Conservation (phyloP, 371 early-diverging fungal species). For the Batrachochytrium dendrobatidis region DNA sequence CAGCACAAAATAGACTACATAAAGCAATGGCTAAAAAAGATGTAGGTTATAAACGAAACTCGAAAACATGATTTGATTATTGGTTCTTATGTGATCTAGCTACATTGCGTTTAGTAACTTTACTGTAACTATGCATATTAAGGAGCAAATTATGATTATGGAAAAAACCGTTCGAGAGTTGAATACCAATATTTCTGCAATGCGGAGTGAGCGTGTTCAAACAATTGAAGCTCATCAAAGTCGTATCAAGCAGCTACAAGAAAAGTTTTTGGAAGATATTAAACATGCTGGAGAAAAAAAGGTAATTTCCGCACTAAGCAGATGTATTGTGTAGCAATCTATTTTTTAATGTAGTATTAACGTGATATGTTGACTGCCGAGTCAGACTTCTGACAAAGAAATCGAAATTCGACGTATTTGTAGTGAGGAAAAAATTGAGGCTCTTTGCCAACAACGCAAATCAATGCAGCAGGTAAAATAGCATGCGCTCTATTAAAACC, state of each 20-base stretch:
- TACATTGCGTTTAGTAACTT: no score
- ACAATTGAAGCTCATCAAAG: conserved; percentile 45
- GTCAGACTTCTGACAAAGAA: no score
- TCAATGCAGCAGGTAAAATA: conserved; percentile 9
- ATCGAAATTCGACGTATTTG: conserved; percentile 12
- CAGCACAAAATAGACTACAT: conserved; percentile 12
- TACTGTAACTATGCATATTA: no score
- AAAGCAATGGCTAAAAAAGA: conserved; percentile 30
- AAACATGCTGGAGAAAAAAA: conserved; percentile 15
- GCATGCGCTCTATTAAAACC: no score
- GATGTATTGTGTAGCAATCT: no score
- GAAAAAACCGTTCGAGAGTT: conserved; percentile 22
- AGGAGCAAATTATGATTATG: conserved; percentile 25
- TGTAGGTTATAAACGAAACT: conserved; percentile 8
- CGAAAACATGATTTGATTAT: no score
- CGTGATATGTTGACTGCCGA: no score
- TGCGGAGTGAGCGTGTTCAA: conserved; percentile 24
- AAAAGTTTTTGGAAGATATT: conserved; percentile 31
- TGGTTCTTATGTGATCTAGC: no score
- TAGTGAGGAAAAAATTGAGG: conserved; percentile 15
- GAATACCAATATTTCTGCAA: conserved; percentile 15
- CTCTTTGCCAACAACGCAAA: conserved; percentile 12
- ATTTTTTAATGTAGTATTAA: no score
- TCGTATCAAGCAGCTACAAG: conserved; percentile 37
- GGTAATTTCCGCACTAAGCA: conserved; percentile 8